These are phyloP conservation scores for Kluyveromyces lactis DNA, from an alignment of 805 yeast species.

Conservation along the genomic window DNA sequence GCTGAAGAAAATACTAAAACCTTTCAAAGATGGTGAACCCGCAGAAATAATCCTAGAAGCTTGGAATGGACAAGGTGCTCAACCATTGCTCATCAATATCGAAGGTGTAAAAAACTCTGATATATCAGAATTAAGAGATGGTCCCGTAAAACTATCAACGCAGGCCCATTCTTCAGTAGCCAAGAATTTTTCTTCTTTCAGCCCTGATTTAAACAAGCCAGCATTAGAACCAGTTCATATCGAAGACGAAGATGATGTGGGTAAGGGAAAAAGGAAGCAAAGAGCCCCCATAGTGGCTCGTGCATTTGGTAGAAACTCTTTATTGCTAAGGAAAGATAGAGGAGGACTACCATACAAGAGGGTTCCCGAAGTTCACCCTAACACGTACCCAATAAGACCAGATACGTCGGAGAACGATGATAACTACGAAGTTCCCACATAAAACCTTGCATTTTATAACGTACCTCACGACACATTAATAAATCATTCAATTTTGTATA, in stretches of 20 bases:
- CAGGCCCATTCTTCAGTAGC: slow-evolving; percentile 17
- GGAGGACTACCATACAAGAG: slow-evolving; percentile 30
- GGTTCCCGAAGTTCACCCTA: slow-evolving; percentile 25
- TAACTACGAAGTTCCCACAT: neutral
- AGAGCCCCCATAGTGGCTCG: slow-evolving; percentile 22
- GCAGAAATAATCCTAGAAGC: slow-evolving; percentile 20
- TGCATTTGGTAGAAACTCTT: slow-evolving; percentile 28
- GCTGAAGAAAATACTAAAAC: slow-evolving; percentile 25
- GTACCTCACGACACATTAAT: too few relatives aligned
- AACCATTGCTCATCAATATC: slow-evolving; percentile 12
- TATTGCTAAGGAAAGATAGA: slow-evolving; percentile 26
- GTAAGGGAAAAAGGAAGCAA: slow-evolving; percentile 7
- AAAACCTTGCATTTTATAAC: neutral
- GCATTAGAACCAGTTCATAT: slow-evolving; percentile 24
- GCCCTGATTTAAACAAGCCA: slow-evolving; percentile 18
- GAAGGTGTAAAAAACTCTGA: slow-evolving; percentile 18
- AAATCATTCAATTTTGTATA: too few relatives aligned
- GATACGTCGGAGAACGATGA: neutral
- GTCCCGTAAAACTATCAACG: slow-evolving; percentile 23
- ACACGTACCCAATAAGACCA: slow-evolving; percentile 24
- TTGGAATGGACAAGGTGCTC: slow-evolving; percentile 14
- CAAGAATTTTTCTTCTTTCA: slow-evolving; percentile 20
- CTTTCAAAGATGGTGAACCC: slow-evolving; percentile 29
- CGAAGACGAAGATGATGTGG: slow-evolving; percentile 9
- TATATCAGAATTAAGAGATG: slow-evolving; percentile 23